Evolutionary conservation across 1,284 basidiomycete genomes (phyloP), one percentile per base, ranked within the genome.

Genomic region (Pyrrhoderma noxium): DNA sequence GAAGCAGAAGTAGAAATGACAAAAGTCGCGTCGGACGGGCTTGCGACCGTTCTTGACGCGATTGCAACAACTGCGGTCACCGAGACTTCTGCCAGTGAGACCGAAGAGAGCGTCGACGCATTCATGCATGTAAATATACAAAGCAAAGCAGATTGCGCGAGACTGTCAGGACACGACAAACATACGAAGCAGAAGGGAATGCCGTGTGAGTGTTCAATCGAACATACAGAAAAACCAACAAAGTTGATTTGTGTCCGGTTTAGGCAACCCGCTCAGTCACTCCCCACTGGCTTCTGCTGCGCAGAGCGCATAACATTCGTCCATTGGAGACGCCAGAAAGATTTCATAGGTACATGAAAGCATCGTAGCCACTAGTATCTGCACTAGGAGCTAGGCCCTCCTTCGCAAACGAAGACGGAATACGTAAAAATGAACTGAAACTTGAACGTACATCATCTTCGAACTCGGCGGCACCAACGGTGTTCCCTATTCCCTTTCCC

Each of bases 391-490:
- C n/a, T n/a, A n/a, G n/a, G n/a, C n/a, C n/a, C 27, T 11, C 27
- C 27, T 5, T 5, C 11, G 11, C 7, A 31, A 11, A 31, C 27
- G 27, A 11, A 31, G 11, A 31, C 27, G 11, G 11, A 31, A 31
- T 31, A 31, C 27, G 27, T 31, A 31, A 31, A 31, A 5, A 11
- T 31, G 27, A 31, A 31, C 27, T 31, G 5, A 11, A 11, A 31
- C 27, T 31, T 31, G 27, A 31, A 58, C 58, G 38, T 42, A 60
- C 58, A 39, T 60, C 54, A 34, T 60, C 59, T 45, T 56, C 55
- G 49, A 52, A 56, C 23, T 52, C 18, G 11, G 45, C 50, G 19
- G 46, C 42, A 40, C 54, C 54, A 31, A 31, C 27, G 13, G 37
- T 49, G 18, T 48, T 49, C 13, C 54, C 47, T 48, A 56, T 56